Conservation (phyloP, 495 filamentous ascomycete genomes). For the Diplogelasinospora grovesii region DNA sequence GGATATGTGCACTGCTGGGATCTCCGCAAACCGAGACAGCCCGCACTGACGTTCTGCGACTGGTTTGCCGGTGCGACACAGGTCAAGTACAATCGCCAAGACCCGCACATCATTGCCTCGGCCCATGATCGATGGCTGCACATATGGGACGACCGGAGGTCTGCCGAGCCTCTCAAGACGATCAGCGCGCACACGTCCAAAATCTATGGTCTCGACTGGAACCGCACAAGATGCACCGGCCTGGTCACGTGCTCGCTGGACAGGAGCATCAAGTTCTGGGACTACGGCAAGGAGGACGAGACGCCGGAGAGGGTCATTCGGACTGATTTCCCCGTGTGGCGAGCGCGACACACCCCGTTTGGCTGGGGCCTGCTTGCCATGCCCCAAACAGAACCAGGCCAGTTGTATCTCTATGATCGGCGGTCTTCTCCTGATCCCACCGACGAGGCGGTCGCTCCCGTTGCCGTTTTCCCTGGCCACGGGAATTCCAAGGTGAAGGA, state of each 20-base stretch:
- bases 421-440: constrained; percentile 36
- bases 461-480: constrained; percentile 74
- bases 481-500: constrained; percentile 80
- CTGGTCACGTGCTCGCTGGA: constrained; percentile 87
- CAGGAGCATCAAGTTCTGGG: constrained; percentile 91
- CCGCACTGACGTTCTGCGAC: constrained; percentile 78
- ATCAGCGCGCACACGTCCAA: constrained; percentile 91
- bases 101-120: constrained; percentile 77
- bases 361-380: constrained; percentile 82
- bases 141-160: constrained; percentile 86
- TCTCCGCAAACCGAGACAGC: constrained; percentile 65
- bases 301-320: constrained; percentile 65
- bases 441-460: constrained; percentile 47
- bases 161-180: constrained; percentile 69
- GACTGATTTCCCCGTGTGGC: constrained; percentile 84
- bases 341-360: constrained; percentile 91
- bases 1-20: constrained; percentile 95
- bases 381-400: constrained; percentile 79
- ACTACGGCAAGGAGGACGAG: constrained; percentile 59
- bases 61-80: constrained; percentile 95
- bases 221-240: constrained; percentile 61
- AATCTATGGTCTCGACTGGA: constrained; percentile 96
- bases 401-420: constrained; percentile 82
- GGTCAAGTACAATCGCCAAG: constrained; percentile 90
- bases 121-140: constrained; percentile 80